Evolutionary conservation across 345 rosid genomes (phyloP).

Genomic region (Ceriops zippeliana): DNA sequence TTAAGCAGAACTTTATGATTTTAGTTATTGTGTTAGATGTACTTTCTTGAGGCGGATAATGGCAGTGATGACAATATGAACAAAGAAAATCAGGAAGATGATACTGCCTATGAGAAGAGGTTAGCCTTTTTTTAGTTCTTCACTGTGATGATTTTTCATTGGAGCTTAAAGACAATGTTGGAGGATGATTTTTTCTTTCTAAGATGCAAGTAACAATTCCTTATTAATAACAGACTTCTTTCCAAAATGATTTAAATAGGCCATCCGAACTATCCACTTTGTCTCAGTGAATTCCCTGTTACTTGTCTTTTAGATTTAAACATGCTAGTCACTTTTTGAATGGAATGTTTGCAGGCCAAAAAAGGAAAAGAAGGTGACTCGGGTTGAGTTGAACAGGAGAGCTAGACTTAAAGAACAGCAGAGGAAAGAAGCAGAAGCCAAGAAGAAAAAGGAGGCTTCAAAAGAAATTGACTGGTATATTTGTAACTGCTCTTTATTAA

Average conservation of each 20-base stretch:
- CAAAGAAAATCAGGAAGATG: slow-evolving; percentile 28
- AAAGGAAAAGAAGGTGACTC: slow-evolving; percentile 61
- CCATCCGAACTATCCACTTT: neutral
- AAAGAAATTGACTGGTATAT: slow-evolving; percentile 69
- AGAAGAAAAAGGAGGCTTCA: slow-evolving; percentile 43
- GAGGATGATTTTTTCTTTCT: neutral
- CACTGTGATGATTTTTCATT: neutral
- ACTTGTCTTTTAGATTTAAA: neutral
- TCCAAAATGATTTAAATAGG: neutral
- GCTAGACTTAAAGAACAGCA: slow-evolving; percentile 50
- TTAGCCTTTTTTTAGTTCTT: slow-evolving; percentile 15
- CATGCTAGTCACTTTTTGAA: slow-evolving; percentile 5
- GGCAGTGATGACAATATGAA: slow-evolving; percentile 46
- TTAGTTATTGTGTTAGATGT: slow-evolving; percentile 44
- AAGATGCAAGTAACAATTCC: neutral
- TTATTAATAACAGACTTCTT: neutral
- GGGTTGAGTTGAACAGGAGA: slow-evolving; percentile 71
- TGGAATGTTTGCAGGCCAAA: slow-evolving; percentile 36
- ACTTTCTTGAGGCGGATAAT: slow-evolving; percentile 71
- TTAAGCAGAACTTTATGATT: slow-evolving; percentile 2
- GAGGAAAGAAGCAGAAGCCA: slow-evolving; percentile 51
- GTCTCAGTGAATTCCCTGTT: neutral
- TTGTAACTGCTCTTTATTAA: neutral
- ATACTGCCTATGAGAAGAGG: slow-evolving; percentile 47
- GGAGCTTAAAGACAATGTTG: neutral